Evolutionary conservation across 2,329 filamentous ascomycete genomes (phyloP).

Genomic region (Bipolaris bicolor): DNA sequence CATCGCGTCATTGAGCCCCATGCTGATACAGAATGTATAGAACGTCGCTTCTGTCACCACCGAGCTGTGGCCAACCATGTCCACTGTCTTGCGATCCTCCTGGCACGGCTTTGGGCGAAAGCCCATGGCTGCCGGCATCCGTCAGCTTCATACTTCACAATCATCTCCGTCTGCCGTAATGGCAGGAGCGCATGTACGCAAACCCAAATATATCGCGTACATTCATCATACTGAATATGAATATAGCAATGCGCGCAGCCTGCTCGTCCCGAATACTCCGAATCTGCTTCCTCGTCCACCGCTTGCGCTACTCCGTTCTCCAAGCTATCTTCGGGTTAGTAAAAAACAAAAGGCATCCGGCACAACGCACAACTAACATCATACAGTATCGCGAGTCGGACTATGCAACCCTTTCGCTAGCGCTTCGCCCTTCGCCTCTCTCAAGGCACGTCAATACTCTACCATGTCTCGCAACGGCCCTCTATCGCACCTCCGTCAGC

Average conservation of each 20-base stretch:
- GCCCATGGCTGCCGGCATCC: constrained; percentile 26
- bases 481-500: constrained; percentile 38
- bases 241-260: constrained; percentile 19
- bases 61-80: constrained; percentile 52
- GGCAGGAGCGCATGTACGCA: constrained; percentile 6
- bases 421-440: constrained; percentile 30
- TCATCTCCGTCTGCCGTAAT: constrained; percentile 9
- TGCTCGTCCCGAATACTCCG: constrained; percentile 6
- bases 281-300: constrained; percentile 16
- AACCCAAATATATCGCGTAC: neutral
- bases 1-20: constrained; percentile 24
- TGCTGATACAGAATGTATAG: constrained; percentile 45
- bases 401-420: constrained; percentile 45
- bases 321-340: constrained; percentile 32
- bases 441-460: constrained; percentile 48
- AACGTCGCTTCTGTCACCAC: constrained; percentile 50
- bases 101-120: constrained; percentile 39
- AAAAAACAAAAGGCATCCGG: neutral
- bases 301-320: constrained; percentile 21
- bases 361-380: constrained; percentile 6
- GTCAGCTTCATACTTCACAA: constrained; percentile 28
- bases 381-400: constrained; percentile 43
- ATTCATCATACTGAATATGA: constrained; percentile 16
- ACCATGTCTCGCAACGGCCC: constrained; percentile 46
- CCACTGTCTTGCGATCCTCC: constrained; percentile 44